These are phyloP conservation scores for Aspergillus nidulans DNA, from an alignment of 495 filamentous ascomycete species.

Conservation along the genomic window DNA sequence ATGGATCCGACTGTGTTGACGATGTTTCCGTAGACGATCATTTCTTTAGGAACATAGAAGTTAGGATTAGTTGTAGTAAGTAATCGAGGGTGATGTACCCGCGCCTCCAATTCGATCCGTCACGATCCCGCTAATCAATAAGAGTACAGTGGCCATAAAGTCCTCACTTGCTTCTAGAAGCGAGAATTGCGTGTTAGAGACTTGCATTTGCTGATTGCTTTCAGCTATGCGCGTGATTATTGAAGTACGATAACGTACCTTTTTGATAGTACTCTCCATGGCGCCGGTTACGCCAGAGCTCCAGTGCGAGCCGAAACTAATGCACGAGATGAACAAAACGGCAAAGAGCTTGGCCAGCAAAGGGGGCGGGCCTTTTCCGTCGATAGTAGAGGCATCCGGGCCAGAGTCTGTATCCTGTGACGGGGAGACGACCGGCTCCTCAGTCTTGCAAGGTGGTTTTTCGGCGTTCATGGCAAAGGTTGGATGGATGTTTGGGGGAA, in stretches of 20 bases:
- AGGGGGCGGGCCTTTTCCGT: conserved; percentile 27
- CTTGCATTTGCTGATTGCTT: conserved; percentile 28
- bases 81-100: conserved; percentile 14
- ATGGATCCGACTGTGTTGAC: conserved; percentile 45
- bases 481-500: background rate
- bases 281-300: conserved; percentile 39
- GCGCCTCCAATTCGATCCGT: conserved; percentile 45
- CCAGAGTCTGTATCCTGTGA: background rate
- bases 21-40: conserved; percentile 44
- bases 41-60: conserved; percentile 18
- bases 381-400: background rate
- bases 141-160: conserved; percentile 42
- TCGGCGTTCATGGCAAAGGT: background rate
- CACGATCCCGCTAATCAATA: conserved; percentile 39
- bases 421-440: background rate
- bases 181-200: conserved; percentile 40
- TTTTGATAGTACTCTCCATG: conserved; percentile 45
- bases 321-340: conserved; percentile 36
- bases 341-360: conserved; percentile 31
- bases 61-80: too few species aligned
- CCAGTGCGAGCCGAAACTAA: conserved; percentile 43
- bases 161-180: conserved; percentile 43
- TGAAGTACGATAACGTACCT: conserved; percentile 20
- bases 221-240: background rate
- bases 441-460: background rate